Base-by-base conservation (phyloP, 2,329 filamentous ascomycete species). In the Cladosporium colombiae region DNA sequence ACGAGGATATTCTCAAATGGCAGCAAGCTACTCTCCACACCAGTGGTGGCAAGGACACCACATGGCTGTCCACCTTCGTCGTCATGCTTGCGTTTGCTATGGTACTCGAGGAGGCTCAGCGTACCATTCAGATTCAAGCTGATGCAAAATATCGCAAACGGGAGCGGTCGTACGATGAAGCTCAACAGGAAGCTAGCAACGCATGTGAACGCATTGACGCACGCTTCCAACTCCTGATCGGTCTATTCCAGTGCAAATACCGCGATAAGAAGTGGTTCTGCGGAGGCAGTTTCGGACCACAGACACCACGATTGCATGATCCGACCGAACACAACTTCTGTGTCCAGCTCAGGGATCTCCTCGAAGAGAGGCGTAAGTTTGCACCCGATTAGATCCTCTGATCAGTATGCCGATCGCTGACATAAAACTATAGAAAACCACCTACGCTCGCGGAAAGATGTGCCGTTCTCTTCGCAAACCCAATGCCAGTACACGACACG, bases 161-260 rank as follows among this genome's bases (percentile, higher is more conserved):
- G 25, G 71, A 74, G 27, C 65, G 61, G 52, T 27, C 67, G 68
- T n/a, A 74, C 73, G 46, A 71, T 70, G 21, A 73, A 75, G 70
- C 74, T 62, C 37, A 69, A 11, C 65, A 64, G 11, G 69, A 76
- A 55, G 80, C 81, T 1, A 72, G 76, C 18, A 74, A 75, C 57
- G 78, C 80, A 4, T 82, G 80, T 65, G 68, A 76, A 25, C 76
- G 78, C 13, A 82, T 83, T 55, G 82, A 84, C 52, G 73, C 76
- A 25, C 73, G 79, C 13, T 82, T 81, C 70, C 71, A 74, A 16
- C 78, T 83, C 64, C 73, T 84, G 55, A 74, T 78, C 60, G 78
- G 78, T 21, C 75, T 84, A 14, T 84, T 82, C 71, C 73, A 80
- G 44, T 80, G 77, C 77, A 83, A 83, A 70, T 83, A 82, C 69